Percentiles rank a stretch among this genome's conserved stretches.
Evolutionary conservation across 495 filamentous ascomycete genomes (phyloP).

Genomic region (Tuber microsphaerosporum): DNA sequence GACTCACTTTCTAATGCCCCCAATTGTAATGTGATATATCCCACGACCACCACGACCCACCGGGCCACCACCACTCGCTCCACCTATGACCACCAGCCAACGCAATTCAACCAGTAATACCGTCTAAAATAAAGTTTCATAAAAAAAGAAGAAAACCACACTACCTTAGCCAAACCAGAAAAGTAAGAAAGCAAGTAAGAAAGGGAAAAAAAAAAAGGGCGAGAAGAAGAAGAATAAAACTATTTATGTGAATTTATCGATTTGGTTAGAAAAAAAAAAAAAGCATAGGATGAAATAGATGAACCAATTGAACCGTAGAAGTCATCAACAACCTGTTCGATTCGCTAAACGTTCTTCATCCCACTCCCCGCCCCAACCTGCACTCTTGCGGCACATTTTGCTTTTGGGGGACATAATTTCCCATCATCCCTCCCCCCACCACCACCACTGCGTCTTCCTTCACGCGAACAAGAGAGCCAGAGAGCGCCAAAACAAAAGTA

Average conservation of each 20-base stretch:
- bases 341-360: background rate
- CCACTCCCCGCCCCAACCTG: background rate
- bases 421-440: background rate
- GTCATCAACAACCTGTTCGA: background rate
- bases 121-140: background rate
- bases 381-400: slow-evolving; percentile 3
- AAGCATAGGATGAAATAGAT: background rate
- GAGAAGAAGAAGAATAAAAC: background rate
- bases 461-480: background rate
- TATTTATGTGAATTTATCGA: background rate
- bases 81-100: too few relatives aligned
- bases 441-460: background rate
- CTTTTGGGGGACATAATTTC: slow-evolving; percentile 6
- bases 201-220: too few relatives aligned
- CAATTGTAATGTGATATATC: slow-evolving; percentile 4
- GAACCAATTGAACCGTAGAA: background rate
- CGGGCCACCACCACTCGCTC: background rate
- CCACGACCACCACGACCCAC: background rate
- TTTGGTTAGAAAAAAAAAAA: background rate
- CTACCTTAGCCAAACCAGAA: background rate
- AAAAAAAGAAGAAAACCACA: background rate
- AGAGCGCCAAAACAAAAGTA: background rate
- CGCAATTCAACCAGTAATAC: background rate
- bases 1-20: background rate
- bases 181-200: too few relatives aligned